Base-by-base conservation (phyloP, 208 protist genomes). In the Trypanosoma cruzi region DNA sequence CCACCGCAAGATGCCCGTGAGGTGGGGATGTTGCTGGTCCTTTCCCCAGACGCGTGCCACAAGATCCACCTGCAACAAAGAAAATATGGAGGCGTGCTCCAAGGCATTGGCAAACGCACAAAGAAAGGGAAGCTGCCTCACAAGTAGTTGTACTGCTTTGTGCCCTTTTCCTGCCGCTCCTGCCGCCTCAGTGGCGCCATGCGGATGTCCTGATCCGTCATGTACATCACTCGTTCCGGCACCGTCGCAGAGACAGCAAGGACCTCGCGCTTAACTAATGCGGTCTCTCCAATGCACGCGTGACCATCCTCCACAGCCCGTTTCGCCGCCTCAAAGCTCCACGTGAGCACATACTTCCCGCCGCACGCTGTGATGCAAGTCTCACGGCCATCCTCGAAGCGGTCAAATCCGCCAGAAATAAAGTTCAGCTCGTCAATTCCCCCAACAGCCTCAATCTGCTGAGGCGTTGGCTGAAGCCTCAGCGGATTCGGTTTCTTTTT, bases 351-450 rank as follows among this genome's bases (percentile, higher is more conserved):
- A 49, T 73, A 82, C 14, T 68, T 46, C 11, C 75, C 77, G 64
- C 80, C 85, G 63, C 61, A 81, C 18, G 86, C 82, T 48, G 71
- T 82, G 22, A 88, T 83, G 42, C 77, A 88, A 22, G 75, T 72
- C 57, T 86, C 81, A 34, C 74, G 60, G 4, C 64, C 58, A 18
- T 60, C 61, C 31, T 65, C 58, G 59, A 77, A 79, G 13, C 72
- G 67, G 34, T 85, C 86, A 71, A 88, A 86, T 29, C 71, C 77
- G 7, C 80, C 82, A 26, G 66, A 73, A 42, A 48, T 64, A 68
- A 85, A 86, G 58, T 75, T 64, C 68, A 88, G 73, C 11, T 56
- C 58, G 31, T 60, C 53, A 49, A 75, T 72, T 42, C 80, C 80
- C 22, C 82, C 82, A 76, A 91, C 70, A 14, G 64, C 59, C 44